Base-by-base conservation (phyloP, 108 stramenopile genomes). In the Chaetoceros tenuissimus region DNA sequence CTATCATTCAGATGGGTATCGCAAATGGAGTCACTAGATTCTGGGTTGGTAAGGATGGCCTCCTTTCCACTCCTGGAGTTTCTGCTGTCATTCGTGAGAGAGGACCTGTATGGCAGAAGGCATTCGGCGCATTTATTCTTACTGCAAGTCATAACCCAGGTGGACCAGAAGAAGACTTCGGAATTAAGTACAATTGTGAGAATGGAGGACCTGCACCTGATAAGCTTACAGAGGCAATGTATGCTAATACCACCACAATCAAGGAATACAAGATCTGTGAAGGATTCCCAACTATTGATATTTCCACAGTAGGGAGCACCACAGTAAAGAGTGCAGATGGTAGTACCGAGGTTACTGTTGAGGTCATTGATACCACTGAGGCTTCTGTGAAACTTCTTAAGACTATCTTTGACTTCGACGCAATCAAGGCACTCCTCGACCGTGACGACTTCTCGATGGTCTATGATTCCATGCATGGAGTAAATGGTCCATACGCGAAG, bases 61-160 rank as follows among this genome's bases (percentile, higher is more conserved):
- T 99, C 53, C 76, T 99, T 56, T 97, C 96, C 26, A 99, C 99
- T 45, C 99, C 99, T 5, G 98, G 98, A 30, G 89, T 96, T 22
- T 95, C 94, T 17, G 96, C 98, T 25, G 75, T 94, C 43, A 98
- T 99, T 65, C 95, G 99, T 17, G 92, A 95, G 62, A 72, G 78
- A 45, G 98, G 95, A 25, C 95, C 97, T 16, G 85, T 78, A 34
- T 96, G 95, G 87, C 89, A 97, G 69, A 94, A 93, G 71, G 79
- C 94, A 19, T 97, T 94, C 57, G 98, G 98, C 45, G 96, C 93
- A 22, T 96, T 99, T 72, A 98, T 99, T 67, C 82, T 99, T 49
- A 99, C 99, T 25, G 99, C 98, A n/a, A 92, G 89, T 69, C 98
- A 99, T 90, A 99, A 99, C 83, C 98, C 99, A 25, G 99, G 98